Evolutionary conservation across 768 basidiomycete species (phyloP), one percentile per base, ranked within the genome.

Genomic region (Tylopilus rubrobrunneus): DNA sequence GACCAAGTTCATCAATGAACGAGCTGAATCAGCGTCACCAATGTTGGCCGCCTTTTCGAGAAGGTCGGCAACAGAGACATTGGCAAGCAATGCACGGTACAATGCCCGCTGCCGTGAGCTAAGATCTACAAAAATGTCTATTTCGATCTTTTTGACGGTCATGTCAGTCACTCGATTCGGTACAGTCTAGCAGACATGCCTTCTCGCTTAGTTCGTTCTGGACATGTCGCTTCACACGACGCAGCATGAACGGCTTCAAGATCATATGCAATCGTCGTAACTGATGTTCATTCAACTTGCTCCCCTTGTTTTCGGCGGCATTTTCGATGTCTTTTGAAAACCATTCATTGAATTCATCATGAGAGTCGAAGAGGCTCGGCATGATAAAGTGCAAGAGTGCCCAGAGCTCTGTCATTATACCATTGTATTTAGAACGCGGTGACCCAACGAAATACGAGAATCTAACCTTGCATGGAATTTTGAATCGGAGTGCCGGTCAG

Each of bases 311-410:
- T 69, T 93, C 94, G 5, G 83, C 84, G 17, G 92, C 92, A 66
- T 90, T 95, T 75, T 99, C 97, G 50, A 98, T 98, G 64, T 98
- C 97, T 71, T 98, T 97, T 11, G 96, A 97, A 70, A 99, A 99
- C 97, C 97, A 99, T 70, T 98, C 96, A 67, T 89, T 93, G 77
- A 99, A 99, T 73, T 99, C 97, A 65, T 98, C 95, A 64, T 98
- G 95, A 14, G 95, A 98, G 70, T 98, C 97, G 71, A 99, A 99
- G 50, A 99, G 76, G 67, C 91, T 95, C 3, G 97, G 97, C 97
- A 99, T 99, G 75, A 99, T 98, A 76, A 99, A 99, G 69, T 99
- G 97, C 41, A 99, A 77, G 54, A 99, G 77, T 1, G 97, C 97
- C 97, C 97, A 99, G 17, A 99, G 77, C 72, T 99, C 97, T 96